phyloP scores from a whole-genome alignment of 768 basidiomycete species.

The Boletales sp. region DNA sequence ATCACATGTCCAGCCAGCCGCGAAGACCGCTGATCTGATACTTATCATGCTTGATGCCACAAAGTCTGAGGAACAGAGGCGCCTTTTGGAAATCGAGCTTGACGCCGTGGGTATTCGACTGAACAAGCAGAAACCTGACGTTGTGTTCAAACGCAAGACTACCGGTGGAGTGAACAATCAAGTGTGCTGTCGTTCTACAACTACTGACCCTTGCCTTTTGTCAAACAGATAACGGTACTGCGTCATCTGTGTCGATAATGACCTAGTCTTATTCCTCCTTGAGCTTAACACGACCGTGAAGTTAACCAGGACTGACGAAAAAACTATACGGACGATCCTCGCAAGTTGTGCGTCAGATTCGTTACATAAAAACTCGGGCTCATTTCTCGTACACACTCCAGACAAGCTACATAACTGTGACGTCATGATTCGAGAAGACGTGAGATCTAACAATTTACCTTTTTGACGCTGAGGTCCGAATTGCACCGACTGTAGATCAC shows the following conservation, averaged over 20 bases:
- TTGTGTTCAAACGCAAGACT: slow-evolving; percentile 90
- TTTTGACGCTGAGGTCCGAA: slow-evolving; percentile 1
- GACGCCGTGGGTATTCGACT: slow-evolving; percentile 96
- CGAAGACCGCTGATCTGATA: slow-evolving; percentile 91
- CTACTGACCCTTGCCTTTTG: neutral
- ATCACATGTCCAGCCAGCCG: slow-evolving; percentile 41
- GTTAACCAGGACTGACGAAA: slow-evolving; percentile 91
- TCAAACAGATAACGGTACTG: slow-evolving; percentile 62
- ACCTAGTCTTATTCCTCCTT: neutral
- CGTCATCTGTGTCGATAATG: neutral
- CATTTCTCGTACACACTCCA: slow-evolving; percentile 23
- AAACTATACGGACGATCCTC: slow-evolving; percentile 88
- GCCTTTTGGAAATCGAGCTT: slow-evolving; percentile 85
- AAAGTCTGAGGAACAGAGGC: slow-evolving; percentile 87
- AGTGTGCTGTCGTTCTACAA: neutral
- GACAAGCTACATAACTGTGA: slow-evolving; percentile 94
- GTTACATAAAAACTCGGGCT: slow-evolving; percentile 1
- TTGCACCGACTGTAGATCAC: slow-evolving; percentile 60
- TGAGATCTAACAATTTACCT: slow-evolving; percentile 29
- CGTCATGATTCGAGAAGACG: slow-evolving; percentile 98
- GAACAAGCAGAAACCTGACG: slow-evolving; percentile 87
- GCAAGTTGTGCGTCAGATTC: slow-evolving; percentile 63
- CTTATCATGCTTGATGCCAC: slow-evolving; percentile 91
- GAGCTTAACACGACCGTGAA: slow-evolving; percentile 90
- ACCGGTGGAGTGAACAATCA: slow-evolving; percentile 75